phyloP scores from a whole-genome alignment of 169 alveolate genomes.

The Plasmodium cynomolgi region DNA sequence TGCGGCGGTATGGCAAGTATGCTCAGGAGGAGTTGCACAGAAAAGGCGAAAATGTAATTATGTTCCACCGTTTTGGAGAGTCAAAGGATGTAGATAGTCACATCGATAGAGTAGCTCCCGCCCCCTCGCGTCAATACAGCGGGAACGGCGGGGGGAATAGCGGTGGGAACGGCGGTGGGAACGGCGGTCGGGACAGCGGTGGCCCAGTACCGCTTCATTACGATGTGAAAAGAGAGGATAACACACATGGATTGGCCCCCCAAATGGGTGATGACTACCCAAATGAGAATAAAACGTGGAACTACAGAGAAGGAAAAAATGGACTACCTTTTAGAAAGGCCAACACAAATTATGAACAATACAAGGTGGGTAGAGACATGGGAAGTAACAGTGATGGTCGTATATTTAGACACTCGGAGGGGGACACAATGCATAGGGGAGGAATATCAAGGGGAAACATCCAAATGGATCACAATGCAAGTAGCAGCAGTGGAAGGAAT shows the following conservation, averaged over 20 bases:
- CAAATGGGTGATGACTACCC: neutral
- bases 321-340: conserved; percentile 5
- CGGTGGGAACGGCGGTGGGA: neutral
- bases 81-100: neutral
- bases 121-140: neutral
- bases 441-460: neutral
- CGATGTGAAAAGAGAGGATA: neutral
- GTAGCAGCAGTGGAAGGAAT: neutral
- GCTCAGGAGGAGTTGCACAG: neutral
- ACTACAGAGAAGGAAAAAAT: neutral
- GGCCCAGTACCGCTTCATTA: neutral
- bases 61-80: neutral
- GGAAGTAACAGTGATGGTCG: neutral
- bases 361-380: neutral
- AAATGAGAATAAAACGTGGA: neutral
- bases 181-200: neutral
- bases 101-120: neutral
- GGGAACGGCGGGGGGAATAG: neutral
- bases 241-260: neutral
- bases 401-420: conserved; percentile 9
- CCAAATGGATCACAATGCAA: neutral
- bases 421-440: neutral
- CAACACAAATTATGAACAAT: conserved; percentile 18
- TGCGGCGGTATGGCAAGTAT: neutral
- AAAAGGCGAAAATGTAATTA: neutral